Evolutionary conservation across 306 rosid genomes (phyloP).

Genomic region (Dalbergia cultrata): DNA sequence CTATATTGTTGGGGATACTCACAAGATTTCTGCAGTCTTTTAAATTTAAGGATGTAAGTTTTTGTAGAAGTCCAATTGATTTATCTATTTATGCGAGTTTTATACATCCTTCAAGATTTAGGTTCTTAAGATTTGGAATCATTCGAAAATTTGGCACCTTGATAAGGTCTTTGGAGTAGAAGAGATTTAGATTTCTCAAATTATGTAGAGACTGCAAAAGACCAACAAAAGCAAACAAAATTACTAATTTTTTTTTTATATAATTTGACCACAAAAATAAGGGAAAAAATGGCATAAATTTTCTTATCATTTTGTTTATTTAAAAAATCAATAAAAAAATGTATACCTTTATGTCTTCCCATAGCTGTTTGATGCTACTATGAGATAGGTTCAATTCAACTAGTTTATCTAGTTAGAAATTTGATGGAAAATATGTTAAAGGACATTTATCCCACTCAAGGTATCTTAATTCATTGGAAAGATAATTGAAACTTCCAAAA

Average conservation of each 20-base stretch:
- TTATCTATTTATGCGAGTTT: slow-evolving; percentile 11
- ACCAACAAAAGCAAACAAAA: not conserved
- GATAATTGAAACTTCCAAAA: not conserved
- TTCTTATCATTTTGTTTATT: not conserved
- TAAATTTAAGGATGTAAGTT: not conserved
- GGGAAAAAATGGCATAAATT: not conserved
- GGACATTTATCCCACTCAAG: not conserved
- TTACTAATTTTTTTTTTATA: too few species aligned
- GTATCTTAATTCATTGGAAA: not conserved
- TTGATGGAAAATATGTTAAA: not conserved
- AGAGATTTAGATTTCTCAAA: slow-evolving; percentile 19
- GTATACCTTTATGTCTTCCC: not conserved
- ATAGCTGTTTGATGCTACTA: not conserved
- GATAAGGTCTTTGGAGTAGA: slow-evolving; percentile 22
- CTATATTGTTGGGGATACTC: slow-evolving; percentile 17
- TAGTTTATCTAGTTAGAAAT: not conserved
- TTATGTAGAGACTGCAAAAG: not conserved
- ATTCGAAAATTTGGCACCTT: slow-evolving; percentile 17
- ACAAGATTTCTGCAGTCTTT: slow-evolving; percentile 4
- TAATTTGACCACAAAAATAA: too few species aligned
- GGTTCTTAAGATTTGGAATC: slow-evolving; percentile 6
- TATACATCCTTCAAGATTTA: slow-evolving; percentile 42
- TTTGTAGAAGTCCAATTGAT: slow-evolving; percentile 35
- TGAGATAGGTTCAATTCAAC: not conserved
- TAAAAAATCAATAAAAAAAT: too few species aligned